Percentiles rank a stretch among this genome's conserved stretches.
Evolutionary conservation across 169 alveolate genomes (phyloP).

Genomic region (Eimeria sp.): DNA sequence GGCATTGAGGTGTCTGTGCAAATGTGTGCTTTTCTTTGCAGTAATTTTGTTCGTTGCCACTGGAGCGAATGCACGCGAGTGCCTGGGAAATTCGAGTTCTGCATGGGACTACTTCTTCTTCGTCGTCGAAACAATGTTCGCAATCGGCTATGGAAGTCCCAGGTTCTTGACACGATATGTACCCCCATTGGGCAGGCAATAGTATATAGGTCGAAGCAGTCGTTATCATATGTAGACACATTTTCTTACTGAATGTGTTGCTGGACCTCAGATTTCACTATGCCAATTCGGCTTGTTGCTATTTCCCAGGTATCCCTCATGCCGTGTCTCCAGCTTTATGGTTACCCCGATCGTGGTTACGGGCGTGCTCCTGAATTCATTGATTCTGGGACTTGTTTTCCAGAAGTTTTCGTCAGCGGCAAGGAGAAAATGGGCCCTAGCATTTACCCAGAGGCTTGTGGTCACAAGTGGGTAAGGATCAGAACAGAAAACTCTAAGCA

Average conservation of each 20-base stretch:
- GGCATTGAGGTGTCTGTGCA: background rate
- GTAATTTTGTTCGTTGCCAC: constrained; percentile 78
- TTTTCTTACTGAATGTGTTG: background rate
- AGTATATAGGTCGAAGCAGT: background rate
- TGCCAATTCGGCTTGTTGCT: background rate
- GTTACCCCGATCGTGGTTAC: constrained; percentile 85
- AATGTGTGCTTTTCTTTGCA: constrained; percentile 12
- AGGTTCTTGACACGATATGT: constrained; percentile 36
- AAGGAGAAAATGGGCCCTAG: constrained; percentile 86
- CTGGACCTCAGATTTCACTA: background rate
- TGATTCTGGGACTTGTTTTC: constrained; percentile 87
- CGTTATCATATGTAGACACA: background rate
- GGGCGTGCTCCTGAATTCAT: constrained; percentile 85
- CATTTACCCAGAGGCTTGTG: constrained; percentile 81
- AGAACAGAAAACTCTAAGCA: too few relatives aligned
- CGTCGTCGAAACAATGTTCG: constrained; percentile 88
- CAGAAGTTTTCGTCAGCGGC: constrained; percentile 87
- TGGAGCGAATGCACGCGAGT: constrained; percentile 81
- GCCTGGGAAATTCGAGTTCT: constrained; percentile 84
- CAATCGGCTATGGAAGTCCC: constrained; percentile 88
- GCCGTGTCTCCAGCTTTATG: constrained; percentile 83
- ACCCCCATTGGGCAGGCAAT: background rate
- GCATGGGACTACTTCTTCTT: constrained; percentile 85
- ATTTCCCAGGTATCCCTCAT: constrained; percentile 81
- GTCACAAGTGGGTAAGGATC: constrained; percentile 61